phyloP scores from a whole-genome alignment of 2,329 filamentous ascomycete species.

The Fusarium begoniae region DNA sequence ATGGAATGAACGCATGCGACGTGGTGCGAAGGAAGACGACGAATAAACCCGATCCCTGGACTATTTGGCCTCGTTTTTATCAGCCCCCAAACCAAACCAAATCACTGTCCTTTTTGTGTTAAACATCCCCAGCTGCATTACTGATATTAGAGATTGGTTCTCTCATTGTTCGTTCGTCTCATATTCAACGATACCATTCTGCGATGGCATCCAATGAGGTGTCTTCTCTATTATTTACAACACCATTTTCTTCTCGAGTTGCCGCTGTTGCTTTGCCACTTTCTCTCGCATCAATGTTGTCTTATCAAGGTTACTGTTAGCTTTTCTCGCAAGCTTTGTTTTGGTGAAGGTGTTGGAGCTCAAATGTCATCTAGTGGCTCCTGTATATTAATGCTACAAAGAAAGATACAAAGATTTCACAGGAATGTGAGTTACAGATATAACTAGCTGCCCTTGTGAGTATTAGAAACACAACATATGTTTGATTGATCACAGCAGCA shows the following conservation, averaged over 20 bases:
- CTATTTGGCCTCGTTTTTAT: background rate
- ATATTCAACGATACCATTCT: constrained; percentile 47
- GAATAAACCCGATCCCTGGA: constrained; percentile 29
- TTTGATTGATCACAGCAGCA: background rate
- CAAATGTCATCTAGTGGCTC: background rate
- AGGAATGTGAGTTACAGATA: background rate
- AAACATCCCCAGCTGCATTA: constrained; percentile 9
- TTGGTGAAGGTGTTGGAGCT: background rate
- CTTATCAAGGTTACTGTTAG: constrained; percentile 4
- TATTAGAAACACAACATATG: background rate
- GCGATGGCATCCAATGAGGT: constrained; percentile 34
- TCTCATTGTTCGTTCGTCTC: constrained; percentile 30
- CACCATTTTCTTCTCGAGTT: background rate
- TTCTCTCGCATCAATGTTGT: constrained; percentile 3
- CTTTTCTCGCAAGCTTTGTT: background rate
- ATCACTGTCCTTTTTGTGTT: constrained; percentile 17
- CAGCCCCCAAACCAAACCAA: background rate
- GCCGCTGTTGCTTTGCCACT: background rate
- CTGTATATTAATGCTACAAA: constrained; percentile 35
- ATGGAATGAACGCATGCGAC: constrained; percentile 69
- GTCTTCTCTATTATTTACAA: constrained; percentile 19
- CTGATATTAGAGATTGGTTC: constrained; percentile 28
- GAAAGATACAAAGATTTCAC: background rate
- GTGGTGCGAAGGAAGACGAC: constrained; percentile 45
- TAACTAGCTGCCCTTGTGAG: background rate